These are phyloP conservation scores for Aspergillus sclerotialis DNA, from an alignment of 2,329 filamentous ascomycete species.

Conservation along the genomic window DNA sequence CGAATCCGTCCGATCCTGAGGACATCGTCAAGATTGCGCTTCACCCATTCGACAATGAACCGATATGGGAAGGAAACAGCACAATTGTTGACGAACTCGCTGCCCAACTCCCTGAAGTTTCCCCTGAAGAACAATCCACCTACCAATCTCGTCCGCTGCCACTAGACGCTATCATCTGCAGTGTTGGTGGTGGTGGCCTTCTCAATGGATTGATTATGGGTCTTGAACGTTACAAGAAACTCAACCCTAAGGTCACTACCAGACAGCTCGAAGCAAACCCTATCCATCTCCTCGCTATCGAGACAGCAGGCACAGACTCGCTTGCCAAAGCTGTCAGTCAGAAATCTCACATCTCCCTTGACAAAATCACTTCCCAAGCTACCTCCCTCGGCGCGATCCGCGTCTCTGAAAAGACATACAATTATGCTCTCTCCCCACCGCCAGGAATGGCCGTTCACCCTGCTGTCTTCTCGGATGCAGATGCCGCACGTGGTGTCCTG, in stretches of 20 bases:
- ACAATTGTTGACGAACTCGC: slow-evolving; percentile 39
- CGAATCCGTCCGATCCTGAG: slow-evolving; percentile 12
- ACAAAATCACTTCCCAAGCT: slow-evolving; percentile 67
- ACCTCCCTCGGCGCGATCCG: slow-evolving; percentile 65
- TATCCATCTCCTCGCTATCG: slow-evolving; percentile 60
- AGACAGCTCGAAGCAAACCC: slow-evolving; percentile 18
- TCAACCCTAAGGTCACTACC: slow-evolving; percentile 16
- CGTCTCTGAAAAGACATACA: slow-evolving; percentile 63
- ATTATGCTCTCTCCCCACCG: slow-evolving; percentile 49
- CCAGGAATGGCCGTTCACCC: slow-evolving; percentile 48
- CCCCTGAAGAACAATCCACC: slow-evolving; percentile 21
- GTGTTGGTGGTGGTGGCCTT: slow-evolving; percentile 73
- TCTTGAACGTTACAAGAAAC: slow-evolving; percentile 45
- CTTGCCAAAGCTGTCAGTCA: slow-evolving; percentile 54
- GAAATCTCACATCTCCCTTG: slow-evolving; percentile 55
- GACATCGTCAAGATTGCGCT: slow-evolving; percentile 35
- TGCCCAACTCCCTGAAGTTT: slow-evolving; percentile 30
- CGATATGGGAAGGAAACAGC: slow-evolving; percentile 41
- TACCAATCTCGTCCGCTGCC: slow-evolving; percentile 28
- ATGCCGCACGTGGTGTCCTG: slow-evolving; percentile 71
- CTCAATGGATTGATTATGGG: slow-evolving; percentile 70
- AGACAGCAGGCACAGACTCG: slow-evolving; percentile 68
- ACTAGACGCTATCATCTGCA: slow-evolving; percentile 67
- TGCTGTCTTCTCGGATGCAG: slow-evolving; percentile 63
- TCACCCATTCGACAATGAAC: slow-evolving; percentile 40